Percentiles rank a stretch among this genome's conserved stretches.
phyloP scores from a whole-genome alignment of 257 asterid species.

The Gentiana straminea region DNA sequence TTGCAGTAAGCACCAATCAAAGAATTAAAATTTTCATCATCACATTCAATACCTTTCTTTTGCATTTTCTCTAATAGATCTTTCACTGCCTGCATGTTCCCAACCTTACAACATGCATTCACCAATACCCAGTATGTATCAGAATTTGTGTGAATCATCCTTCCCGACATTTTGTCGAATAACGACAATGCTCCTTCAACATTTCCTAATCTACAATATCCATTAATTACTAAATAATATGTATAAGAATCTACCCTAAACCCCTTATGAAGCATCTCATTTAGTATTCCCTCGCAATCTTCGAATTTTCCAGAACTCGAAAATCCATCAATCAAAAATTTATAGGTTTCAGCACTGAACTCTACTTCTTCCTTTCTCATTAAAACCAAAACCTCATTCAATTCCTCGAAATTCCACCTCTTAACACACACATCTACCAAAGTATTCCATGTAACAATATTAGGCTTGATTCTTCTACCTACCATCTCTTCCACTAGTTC shows the following conservation, averaged over 20 bases:
- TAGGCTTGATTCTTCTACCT: constrained; percentile 23
- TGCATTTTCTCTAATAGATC: constrained; percentile 17
- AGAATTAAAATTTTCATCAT: constrained; percentile 9
- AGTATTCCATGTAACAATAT: constrained; percentile 28
- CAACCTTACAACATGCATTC: constrained; percentile 17
- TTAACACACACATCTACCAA: constrained; percentile 29
- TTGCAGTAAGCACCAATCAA: constrained; percentile 15
- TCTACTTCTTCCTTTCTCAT: constrained; percentile 23
- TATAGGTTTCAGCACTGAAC: constrained; percentile 21
- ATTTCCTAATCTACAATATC: constrained; percentile 27
- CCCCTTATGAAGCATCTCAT: constrained; percentile 32
- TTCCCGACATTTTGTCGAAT: constrained; percentile 13
- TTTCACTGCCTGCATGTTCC: constrained; percentile 12
- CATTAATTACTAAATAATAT: constrained; percentile 24
- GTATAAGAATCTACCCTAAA: constrained; percentile 16
- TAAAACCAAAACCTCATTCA: constrained; percentile 15
- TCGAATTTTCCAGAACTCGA: constrained; percentile 28
- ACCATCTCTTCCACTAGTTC: constrained; percentile 32
- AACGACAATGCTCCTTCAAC: constrained; percentile 14
- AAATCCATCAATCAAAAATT: constrained; percentile 27
- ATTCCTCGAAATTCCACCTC: constrained; percentile 32
- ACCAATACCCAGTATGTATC: constrained; percentile 23
- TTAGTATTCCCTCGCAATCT: constrained; percentile 22
- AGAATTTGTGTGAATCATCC: constrained; percentile 10
- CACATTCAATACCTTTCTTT: constrained; percentile 12